phyloP scores from a whole-genome alignment of 352 stramenopile species.

The Plasmopara halstedii region DNA sequence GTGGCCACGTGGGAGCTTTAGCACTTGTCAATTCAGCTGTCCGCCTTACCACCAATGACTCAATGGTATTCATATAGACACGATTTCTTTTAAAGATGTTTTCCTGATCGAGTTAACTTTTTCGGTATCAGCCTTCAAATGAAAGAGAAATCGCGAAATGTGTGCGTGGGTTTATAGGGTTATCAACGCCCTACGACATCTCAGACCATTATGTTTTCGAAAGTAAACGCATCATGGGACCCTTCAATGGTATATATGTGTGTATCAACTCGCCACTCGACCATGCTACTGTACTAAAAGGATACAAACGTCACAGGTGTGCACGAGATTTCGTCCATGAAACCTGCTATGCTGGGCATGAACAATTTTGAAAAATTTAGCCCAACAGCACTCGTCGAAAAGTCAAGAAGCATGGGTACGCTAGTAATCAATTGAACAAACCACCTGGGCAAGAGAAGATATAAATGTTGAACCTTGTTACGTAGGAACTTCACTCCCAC shows the following conservation, averaged over 20 bases:
- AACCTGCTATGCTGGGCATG: slow-evolving; percentile 61
- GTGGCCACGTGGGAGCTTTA: slow-evolving; percentile 46
- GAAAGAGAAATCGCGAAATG: slow-evolving; percentile 24
- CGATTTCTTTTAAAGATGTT: too few species aligned
- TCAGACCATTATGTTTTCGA: slow-evolving; percentile 69
- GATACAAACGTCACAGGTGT: slow-evolving; percentile 26
- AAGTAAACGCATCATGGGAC: slow-evolving; percentile 42
- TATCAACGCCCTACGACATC: slow-evolving; percentile 65
- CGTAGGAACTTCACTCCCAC: slow-evolving; percentile 31
- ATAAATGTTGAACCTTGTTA: slow-evolving; percentile 1
- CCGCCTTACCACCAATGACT: slow-evolving; percentile 16
- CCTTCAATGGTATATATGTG: slow-evolving; percentile 26
- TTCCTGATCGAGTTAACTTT: neutral
- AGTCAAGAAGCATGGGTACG: slow-evolving; percentile 15
- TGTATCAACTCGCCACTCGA: neutral
- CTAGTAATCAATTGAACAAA: neutral
- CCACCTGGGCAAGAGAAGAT: neutral
- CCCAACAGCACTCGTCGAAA: slow-evolving; percentile 32
- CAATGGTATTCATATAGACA: slow-evolving; percentile 5
- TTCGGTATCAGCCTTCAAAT: slow-evolving; percentile 3
- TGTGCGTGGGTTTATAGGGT: slow-evolving; percentile 54
- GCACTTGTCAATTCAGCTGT: slow-evolving; percentile 48
- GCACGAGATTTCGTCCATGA: slow-evolving; percentile 71
- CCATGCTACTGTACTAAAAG: too few species aligned
- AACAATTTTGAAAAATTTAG: slow-evolving; percentile 47